Conservation (phyloP, 129 eudicot species). For the Saposhnikovia divaricata region DNA sequence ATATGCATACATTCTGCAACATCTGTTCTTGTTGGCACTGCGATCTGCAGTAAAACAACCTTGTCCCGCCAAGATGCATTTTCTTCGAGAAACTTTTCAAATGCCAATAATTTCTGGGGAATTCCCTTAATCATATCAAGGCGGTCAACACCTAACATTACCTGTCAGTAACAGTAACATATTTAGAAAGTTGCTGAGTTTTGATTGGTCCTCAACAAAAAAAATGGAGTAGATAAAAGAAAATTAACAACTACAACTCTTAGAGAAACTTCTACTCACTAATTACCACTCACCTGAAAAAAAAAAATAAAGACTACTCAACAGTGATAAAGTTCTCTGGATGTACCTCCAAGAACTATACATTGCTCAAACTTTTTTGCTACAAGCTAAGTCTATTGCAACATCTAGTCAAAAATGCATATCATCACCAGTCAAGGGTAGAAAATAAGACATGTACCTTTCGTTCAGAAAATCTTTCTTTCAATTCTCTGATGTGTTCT, state of each 20-base stretch:
- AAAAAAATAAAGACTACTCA: background rate
- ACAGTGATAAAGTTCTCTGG: background rate
- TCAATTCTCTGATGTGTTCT: slow-evolving; percentile 57
- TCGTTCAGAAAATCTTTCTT: slow-evolving; percentile 80
- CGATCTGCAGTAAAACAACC: slow-evolving; percentile 90
- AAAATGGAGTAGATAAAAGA: background rate
- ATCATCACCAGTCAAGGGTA: background rate
- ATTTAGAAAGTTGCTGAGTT: background rate
- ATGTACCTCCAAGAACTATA: background rate
- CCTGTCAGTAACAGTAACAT: slow-evolving; percentile 32
- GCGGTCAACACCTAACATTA: slow-evolving; percentile 93
- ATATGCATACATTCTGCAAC: slow-evolving; percentile 82
- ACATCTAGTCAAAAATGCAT: background rate
- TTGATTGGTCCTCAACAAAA: background rate
- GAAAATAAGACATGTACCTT: slow-evolving; percentile 36
- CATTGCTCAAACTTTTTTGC: background rate
- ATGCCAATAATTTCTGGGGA: slow-evolving; percentile 90
- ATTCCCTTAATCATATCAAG: slow-evolving; percentile 96
- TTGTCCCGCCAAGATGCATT: slow-evolving; percentile 78
- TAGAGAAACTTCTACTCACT: background rate
- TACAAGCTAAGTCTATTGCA: background rate
- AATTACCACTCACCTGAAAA: background rate
- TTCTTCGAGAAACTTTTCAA: slow-evolving; percentile 92
- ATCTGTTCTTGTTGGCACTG: slow-evolving; percentile 97
- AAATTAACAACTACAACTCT: background rate